phyloP scores from a whole-genome alignment of 2,329 filamentous ascomycete species.

The Ambrosiella xylebori region DNA sequence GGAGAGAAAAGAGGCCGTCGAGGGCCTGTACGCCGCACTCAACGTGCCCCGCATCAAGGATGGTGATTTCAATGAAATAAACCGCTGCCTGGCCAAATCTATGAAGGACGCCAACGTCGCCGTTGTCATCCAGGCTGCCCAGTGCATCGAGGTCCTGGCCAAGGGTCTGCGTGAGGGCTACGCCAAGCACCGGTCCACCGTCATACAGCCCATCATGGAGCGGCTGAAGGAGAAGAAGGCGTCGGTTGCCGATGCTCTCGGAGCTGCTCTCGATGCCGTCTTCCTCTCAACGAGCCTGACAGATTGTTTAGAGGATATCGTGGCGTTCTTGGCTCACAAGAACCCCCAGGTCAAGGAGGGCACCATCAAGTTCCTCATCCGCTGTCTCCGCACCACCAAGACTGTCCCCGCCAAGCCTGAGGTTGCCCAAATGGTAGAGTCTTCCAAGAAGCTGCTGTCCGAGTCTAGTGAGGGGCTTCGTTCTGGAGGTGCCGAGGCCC shows the following conservation, averaged over 20 bases:
- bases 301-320: slow-evolving; percentile 82
- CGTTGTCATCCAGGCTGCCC: slow-evolving; percentile 82
- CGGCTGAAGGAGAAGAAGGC: slow-evolving; percentile 95
- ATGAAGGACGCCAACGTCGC: slow-evolving; percentile 99
- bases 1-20: slow-evolving; percentile 85
- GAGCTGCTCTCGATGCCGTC: slow-evolving; percentile 60
- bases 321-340: slow-evolving; percentile 75
- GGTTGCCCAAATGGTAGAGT: slow-evolving; percentile 70
- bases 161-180: slow-evolving; percentile 69
- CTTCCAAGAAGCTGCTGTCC: slow-evolving; percentile 71
- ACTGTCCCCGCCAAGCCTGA: slow-evolving; percentile 74
- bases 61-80: slow-evolving; percentile 69
- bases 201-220: slow-evolving; percentile 86
- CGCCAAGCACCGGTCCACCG: slow-evolving; percentile 57
- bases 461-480: slow-evolving; percentile 76
- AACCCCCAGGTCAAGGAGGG: slow-evolving; percentile 97
- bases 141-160: slow-evolving; percentile 77
- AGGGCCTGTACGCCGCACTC: slow-evolving; percentile 56
- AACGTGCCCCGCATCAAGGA: slow-evolving; percentile 89
- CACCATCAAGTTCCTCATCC: slow-evolving; percentile 80
- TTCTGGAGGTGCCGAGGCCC: slow-evolving; percentile 75
- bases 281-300: slow-evolving; percentile 50
- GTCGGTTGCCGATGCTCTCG: slow-evolving; percentile 71
- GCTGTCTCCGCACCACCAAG: slow-evolving; percentile 66
- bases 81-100: slow-evolving; percentile 70